Percentiles rank a stretch among this genome's conserved stretches.
Evolutionary conservation across 345 rosid species (phyloP).

Genomic region (Toxicodendron radicans): DNA sequence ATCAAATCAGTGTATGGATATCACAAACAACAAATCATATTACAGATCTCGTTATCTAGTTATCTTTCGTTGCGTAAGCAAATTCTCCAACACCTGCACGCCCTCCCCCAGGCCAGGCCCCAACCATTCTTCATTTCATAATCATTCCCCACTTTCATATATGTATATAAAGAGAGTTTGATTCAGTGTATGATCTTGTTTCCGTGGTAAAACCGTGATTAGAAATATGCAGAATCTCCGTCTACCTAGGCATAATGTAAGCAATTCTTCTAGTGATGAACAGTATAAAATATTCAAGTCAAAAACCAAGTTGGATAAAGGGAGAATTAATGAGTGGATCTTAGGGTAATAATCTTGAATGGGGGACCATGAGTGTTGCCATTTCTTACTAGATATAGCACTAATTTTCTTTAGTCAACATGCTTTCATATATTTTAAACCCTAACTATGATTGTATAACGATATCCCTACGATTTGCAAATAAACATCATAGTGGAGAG

Average conservation of each 20-base stretch:
- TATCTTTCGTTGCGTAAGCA: constrained; percentile 15
- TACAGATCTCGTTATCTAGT: constrained; percentile 18
- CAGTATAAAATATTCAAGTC: background rate
- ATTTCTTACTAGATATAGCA: constrained; percentile 49
- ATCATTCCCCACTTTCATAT: constrained; percentile 12
- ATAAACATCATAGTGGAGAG: constrained; percentile 22
- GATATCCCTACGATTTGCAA: background rate
- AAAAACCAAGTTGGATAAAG: background rate
- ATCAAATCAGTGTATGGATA: constrained; percentile 5
- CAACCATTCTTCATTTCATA: background rate
- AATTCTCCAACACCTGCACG: background rate
- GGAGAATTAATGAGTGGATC: constrained; percentile 17
- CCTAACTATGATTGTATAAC: constrained; percentile 26
- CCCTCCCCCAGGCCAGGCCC: no score
- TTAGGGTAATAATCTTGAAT: constrained; percentile 15
- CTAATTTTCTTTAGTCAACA: constrained; percentile 27
- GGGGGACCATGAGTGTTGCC: constrained; percentile 33
- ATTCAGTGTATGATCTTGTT: no score
- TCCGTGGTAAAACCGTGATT: no score
- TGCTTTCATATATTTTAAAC: constrained; percentile 20
- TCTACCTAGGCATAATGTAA: no score
- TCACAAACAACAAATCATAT: constrained; percentile 7
- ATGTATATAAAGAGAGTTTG: no score
- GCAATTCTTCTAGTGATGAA: background rate
- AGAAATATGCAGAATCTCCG: no score